Base-by-base conservation (phyloP, 768 basidiomycete species). In the Hemileccinum impolitum region DNA sequence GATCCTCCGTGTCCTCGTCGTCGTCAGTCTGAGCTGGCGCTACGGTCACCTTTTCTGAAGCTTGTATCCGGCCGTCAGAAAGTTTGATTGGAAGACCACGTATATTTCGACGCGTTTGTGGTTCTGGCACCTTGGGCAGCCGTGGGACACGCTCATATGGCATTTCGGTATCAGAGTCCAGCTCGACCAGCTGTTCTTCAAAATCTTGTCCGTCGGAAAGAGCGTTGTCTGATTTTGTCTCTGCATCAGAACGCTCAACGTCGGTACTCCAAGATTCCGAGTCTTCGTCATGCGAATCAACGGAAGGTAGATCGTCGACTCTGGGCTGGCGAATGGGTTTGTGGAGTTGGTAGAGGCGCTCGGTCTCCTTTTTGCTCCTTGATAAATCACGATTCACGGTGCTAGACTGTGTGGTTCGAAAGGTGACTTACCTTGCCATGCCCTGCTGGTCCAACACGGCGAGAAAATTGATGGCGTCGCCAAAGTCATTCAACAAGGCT, bases 361-460 rank as follows among this genome's bases (percentile, higher is more conserved):
- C 75, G 0, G 82, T 88, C 66, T 90, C 91, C 56, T 85, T 88
- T 69, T 90, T 90, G 60, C 89, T 93, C 81, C 90, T 94, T 51
- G 26, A 50, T 26, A 31, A 39, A 45, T 40, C 25, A 39, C 56
- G 7, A 47, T 50, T 11, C 9, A 12, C 11, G 14, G 48, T 3
- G 36, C 6, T 52, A 36, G 48, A 42, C 26, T 21, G 4, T 39
- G 25, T 43, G 25, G 9, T 38, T 32, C 15, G 15, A 46, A 26
- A 13, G 37, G 32, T 9, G 4, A 69, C 79, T 51, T 60, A 90
- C 94, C 86, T 78, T 53, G 88, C 75, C 49, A 97, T 87, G n/a
- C 81, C 87, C 57, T 80, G 82, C 52, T 78, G 75, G 66, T 97
- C 92, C 46, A 96, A 69, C 18, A 70, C 72, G 28, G 76, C 70